A percentile compares a stretch with the other conserved stretches of the same genome.
Conservation (phyloP, 1,284 basidiomycete species). For the Coniferiporia weirii region DNA sequence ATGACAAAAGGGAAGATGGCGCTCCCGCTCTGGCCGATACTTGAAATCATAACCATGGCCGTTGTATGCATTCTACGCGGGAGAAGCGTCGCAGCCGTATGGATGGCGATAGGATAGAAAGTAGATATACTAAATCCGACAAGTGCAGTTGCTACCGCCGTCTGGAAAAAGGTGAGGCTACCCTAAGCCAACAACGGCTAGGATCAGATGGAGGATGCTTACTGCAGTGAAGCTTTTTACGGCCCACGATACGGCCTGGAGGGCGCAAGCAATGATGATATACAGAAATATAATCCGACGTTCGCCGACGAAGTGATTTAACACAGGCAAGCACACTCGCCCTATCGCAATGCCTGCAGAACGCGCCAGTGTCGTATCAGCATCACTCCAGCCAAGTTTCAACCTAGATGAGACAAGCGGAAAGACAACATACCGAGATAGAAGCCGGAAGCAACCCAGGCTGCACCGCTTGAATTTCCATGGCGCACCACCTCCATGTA, state of each 20-base stretch:
- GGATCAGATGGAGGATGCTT: not conserved
- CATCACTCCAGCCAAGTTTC: too few relatives aligned
- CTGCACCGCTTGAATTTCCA: constrained; percentile 29
- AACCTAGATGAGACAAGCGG: not conserved
- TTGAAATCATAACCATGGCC: constrained; percentile 30
- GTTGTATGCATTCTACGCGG: constrained; percentile 31
- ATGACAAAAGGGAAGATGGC: constrained; percentile 32
- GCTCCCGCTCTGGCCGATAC: constrained; percentile 31
- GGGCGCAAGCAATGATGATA: constrained; percentile 26
- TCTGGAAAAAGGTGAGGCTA: constrained; percentile 11
- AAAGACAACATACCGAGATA: constrained; percentile 25
- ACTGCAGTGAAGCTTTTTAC: constrained; percentile 27
- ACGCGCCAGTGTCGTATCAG: not conserved
- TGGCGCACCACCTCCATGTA: constrained; percentile 28
- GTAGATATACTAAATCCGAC: constrained; percentile 33
- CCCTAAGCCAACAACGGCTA: too few relatives aligned
- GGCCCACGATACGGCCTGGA: constrained; percentile 30
- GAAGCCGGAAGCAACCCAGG: constrained; percentile 31
- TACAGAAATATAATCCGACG: constrained; percentile 30
- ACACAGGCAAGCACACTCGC: constrained; percentile 27
- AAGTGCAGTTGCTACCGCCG: constrained; percentile 30
- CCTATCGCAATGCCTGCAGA: constrained; percentile 28
- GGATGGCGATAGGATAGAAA: constrained; percentile 31
- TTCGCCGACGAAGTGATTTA: constrained; percentile 31
- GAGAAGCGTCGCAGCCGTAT: constrained; percentile 27